Evolutionary conservation across 2,329 filamentous ascomycete species (phyloP).

Genomic region (Xylaria sp.): DNA sequence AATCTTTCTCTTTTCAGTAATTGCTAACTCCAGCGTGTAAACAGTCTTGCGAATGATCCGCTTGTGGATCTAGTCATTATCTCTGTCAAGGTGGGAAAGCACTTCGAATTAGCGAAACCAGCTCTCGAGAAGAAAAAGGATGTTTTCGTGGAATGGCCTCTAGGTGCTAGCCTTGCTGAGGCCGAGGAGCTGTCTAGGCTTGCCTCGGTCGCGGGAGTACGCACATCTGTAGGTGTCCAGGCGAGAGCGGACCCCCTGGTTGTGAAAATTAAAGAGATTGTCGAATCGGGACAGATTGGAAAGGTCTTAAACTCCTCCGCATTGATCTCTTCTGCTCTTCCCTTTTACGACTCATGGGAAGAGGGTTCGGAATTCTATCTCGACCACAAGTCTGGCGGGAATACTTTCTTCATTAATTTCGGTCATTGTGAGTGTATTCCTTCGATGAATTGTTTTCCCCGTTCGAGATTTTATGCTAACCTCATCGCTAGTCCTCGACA

Average conservation of each 20-base stretch:
- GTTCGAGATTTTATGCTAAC: slow-evolving; percentile 4
- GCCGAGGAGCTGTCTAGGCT: slow-evolving; percentile 55
- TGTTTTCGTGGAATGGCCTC: slow-evolving; percentile 62
- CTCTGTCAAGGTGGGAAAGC: slow-evolving; percentile 55
- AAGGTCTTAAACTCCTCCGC: slow-evolving; percentile 52
- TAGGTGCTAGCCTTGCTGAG: slow-evolving; percentile 53
- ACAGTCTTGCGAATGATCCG: slow-evolving; percentile 57
- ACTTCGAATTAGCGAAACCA: slow-evolving; percentile 55
- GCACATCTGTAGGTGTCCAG: slow-evolving; percentile 60
- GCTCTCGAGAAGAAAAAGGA: slow-evolving; percentile 58
- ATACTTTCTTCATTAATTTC: slow-evolving; percentile 43
- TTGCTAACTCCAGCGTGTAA: too few relatives aligned
- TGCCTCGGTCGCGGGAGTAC: slow-evolving; percentile 53
- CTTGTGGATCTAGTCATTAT: slow-evolving; percentile 60
- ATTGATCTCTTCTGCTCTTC: slow-evolving; percentile 5
- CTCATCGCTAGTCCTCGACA: slow-evolving; percentile 46
- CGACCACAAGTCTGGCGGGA: slow-evolving; percentile 36
- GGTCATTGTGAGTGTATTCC: slow-evolving; percentile 45
- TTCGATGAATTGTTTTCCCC: neutral
- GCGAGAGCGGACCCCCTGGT: slow-evolving; percentile 54
- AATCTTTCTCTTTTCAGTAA: too few relatives aligned
- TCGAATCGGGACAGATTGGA: slow-evolving; percentile 56
- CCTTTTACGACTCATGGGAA: slow-evolving; percentile 36
- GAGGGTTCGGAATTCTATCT: slow-evolving; percentile 37
- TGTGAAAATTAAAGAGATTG: slow-evolving; percentile 54